Evolutionary conservation across 2,329 filamentous ascomycete species (phyloP), one percentile per base, ranked within the genome.

Genomic region (Westerdykella sp.): DNA sequence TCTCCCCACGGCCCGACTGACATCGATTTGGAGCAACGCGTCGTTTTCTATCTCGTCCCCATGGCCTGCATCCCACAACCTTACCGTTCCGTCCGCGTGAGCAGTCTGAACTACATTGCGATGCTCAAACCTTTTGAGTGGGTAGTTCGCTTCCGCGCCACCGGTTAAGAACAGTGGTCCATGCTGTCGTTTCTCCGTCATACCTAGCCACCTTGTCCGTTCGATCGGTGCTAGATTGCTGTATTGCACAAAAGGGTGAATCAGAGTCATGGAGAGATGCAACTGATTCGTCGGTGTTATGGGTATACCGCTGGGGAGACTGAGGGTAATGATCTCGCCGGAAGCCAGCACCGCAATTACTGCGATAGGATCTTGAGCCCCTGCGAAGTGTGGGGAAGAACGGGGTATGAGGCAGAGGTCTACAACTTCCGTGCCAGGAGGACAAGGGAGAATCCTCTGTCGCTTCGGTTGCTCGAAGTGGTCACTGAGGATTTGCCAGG

Each of bases 261-360:
- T 84, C 49, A 96, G 86, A 1, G 85, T 85, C 37, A 96, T 70
- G 2, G 86, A 95, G 0, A 90, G 79, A 58, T 95, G 91, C 5
- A 98, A 76, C 67, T 95, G 87, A 57, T 96, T 95, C 4, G 90
- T 95, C 1, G 93, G 89, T 22, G 83, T 86, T 43, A 97, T 94
- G 1, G 88, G 85, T 65, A 90, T 86, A 22, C 93, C 93, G 38
- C 84, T 93, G 0, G 93, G 93, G 60, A 97, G 97, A 56, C 84
- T 95, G 63, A 97, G 71, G 0, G 91, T 95, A 40, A 94, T 76
- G 22, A 97, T 69, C 68, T 97, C 91, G 16, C 93, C 93, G 1
- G 89, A 95, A 1, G 84, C 82, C 3, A 97, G 73, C 6, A 94
- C 71, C 2, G 81, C 79, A 52, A 98, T 74, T 34, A 95, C 72